These are phyloP conservation scores for Kwoniella dejecticola DNA, from an alignment of 768 basidiomycete genomes.

Conservation along the genomic window DNA sequence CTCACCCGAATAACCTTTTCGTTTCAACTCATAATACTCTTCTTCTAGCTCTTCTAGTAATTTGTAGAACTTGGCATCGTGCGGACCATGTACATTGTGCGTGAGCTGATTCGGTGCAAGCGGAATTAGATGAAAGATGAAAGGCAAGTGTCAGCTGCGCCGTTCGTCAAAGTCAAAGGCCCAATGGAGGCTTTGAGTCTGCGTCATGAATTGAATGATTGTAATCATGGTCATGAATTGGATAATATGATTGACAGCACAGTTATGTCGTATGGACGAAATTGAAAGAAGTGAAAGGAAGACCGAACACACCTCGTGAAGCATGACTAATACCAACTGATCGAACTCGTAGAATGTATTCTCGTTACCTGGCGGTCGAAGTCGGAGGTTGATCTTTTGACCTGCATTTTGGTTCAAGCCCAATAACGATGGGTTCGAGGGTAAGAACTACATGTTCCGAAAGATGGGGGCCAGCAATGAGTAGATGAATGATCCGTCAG, in stretches of 20 bases:
- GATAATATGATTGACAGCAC: no score
- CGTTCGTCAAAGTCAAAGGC: no score
- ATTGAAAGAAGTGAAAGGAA: no score
- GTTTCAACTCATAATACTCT: constrained; percentile 77
- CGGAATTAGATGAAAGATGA: not conserved
- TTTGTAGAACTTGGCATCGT: constrained; percentile 65
- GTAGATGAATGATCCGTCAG: no score
- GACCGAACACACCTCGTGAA: constrained; percentile 79
- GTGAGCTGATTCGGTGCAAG: constrained; percentile 64
- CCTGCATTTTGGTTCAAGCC: constrained; percentile 67
- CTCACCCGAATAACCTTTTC: constrained; percentile 74
- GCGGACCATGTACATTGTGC: constrained; percentile 84
- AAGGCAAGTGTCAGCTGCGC: no score
- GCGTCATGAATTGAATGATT: no score
- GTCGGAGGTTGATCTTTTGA: constrained; percentile 75
- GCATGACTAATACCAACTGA: constrained; percentile 77
- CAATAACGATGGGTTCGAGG: constrained; percentile 40
- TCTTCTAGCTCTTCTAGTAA: constrained; percentile 67
- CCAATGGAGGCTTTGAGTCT: no score
- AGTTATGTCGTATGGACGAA: no score
- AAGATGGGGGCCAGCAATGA: not conserved
- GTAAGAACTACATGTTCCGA: constrained; percentile 27
- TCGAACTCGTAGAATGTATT: constrained; percentile 75
- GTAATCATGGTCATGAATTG: no score
- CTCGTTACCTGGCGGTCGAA: constrained; percentile 70